Evolutionary conservation across 2,329 filamentous ascomycete species (phyloP).

Genomic region (Ascosphaera apis): DNA sequence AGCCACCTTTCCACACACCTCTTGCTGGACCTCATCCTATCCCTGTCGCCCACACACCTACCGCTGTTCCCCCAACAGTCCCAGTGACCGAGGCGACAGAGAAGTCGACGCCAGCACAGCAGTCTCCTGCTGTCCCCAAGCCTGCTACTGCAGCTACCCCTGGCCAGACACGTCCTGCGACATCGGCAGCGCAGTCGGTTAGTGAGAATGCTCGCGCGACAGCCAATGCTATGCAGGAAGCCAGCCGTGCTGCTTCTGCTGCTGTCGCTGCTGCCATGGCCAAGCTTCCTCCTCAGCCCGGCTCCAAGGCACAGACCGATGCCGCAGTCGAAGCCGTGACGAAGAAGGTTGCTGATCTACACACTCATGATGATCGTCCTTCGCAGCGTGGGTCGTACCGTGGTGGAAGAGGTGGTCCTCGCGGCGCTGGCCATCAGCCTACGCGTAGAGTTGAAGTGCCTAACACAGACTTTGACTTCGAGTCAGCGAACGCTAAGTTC

Average conservation of each 20-base stretch:
- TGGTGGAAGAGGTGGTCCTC: conserved; percentile 24
- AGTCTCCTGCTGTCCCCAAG: conserved; percentile 7
- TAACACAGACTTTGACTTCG: conserved; percentile 79
- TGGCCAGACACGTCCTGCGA: conserved; percentile 6
- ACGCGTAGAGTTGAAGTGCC: conserved; percentile 66
- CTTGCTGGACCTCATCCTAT: conserved; percentile 5
- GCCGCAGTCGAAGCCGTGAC: conserved; percentile 15
- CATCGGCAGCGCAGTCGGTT: conserved; percentile 11
- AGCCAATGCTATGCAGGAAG: conserved; percentile 21
- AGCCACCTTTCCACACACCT: conserved; percentile 5
- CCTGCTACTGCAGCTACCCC: conserved; percentile 4
- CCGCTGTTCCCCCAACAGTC: conserved; percentile 9
- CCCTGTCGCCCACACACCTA: conserved; percentile 7
- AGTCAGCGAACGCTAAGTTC: conserved; percentile 65
- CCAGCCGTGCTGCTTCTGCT: conserved; percentile 25
- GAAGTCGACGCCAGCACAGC: conserved; percentile 6
- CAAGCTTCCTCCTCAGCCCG: conserved; percentile 21
- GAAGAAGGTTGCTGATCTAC: conserved; percentile 24
- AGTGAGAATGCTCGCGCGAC: conserved; percentile 7
- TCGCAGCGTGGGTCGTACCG: conserved; percentile 18
- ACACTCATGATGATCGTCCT: conserved; percentile 18
- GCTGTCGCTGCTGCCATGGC: conserved; percentile 29
- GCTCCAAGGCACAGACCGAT: conserved; percentile 13
- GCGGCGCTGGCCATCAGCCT: conserved; percentile 19
- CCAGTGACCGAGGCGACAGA: conserved; percentile 7